These are phyloP conservation scores for Lepidium aucheri DNA, from an alignment of 345 rosid species.

Conservation along the genomic window DNA sequence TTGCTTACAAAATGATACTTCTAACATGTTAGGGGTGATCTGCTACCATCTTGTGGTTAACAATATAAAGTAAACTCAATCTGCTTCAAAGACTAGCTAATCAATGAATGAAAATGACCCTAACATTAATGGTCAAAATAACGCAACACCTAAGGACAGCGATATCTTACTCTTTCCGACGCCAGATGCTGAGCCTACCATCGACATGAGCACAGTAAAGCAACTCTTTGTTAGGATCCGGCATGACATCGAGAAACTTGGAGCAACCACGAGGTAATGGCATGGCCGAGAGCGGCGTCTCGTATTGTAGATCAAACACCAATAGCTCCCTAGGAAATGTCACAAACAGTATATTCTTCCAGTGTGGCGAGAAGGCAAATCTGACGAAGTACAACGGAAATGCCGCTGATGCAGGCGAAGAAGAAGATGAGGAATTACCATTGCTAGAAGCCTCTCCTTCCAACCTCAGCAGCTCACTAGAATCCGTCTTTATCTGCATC, in stretches of 20 bases:
- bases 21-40: background rate
- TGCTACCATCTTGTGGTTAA: background rate
- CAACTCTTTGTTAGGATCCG: conserved; percentile 71
- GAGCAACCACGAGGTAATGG: conserved; percentile 84
- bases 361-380: conserved; percentile 69
- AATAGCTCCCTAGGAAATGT: conserved; percentile 91
- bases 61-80: background rate
- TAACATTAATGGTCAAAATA: background rate
- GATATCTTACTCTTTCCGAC: conserved; percentile 66
- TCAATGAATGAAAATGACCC: background rate
- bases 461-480: conserved; percentile 48
- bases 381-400: conserved; percentile 61
- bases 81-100: background rate
- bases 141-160: background rate
- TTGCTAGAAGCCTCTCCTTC: conserved; percentile 47
- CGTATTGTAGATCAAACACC: conserved; percentile 82
- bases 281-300: conserved; percentile 44
- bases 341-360: conserved; percentile 65
- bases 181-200: conserved; percentile 92
- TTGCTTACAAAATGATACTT: no score
- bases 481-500: conserved; percentile 55
- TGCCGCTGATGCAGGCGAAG: conserved; percentile 67
- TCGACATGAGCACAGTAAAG: conserved; percentile 87
- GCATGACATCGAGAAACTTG: conserved; percentile 80
- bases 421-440: conserved; percentile 30